A percentile compares a stretch with the other conserved stretches of the same genome.
These are phyloP conservation scores for Polychaeton citri DNA, from an alignment of 2,329 filamentous ascomycete species.

Conservation along the genomic window DNA sequence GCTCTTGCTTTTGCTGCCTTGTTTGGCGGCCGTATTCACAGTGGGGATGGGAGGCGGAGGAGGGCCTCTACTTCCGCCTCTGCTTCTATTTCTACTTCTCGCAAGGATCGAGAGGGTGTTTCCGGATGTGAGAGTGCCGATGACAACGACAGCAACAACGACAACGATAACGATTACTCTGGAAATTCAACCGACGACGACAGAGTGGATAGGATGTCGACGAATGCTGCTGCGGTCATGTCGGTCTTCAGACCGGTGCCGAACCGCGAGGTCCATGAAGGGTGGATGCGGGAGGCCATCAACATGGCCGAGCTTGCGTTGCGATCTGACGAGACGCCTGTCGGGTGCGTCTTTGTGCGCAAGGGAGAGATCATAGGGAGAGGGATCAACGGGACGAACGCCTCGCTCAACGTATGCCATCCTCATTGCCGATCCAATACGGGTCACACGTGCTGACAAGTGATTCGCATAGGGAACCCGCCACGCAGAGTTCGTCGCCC, in stretches of 20 bases:
- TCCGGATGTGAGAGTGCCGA: not conserved
- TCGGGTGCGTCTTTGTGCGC: conserved; percentile 87
- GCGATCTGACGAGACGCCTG: conserved; percentile 78
- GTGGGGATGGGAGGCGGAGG: no score
- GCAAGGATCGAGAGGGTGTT: no score
- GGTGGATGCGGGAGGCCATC: conserved; percentile 75
- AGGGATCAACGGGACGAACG: conserved; percentile 95
- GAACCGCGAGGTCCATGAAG: conserved; percentile 37
- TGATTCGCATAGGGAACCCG: conserved; percentile 55
- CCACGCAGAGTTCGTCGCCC: conserved; percentile 88
- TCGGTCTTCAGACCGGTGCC: conserved; percentile 20
- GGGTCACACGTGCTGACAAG: not conserved
- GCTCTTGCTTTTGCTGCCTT: no score
- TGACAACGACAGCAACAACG: not conserved
- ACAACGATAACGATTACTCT: not conserved
- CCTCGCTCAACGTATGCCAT: conserved; percentile 52
- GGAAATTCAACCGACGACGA: conserved; percentile 1
- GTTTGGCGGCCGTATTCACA: no score
- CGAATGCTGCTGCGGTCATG: not conserved
- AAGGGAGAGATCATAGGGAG: conserved; percentile 65
- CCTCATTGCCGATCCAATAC: not conserved
- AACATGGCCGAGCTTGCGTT: conserved; percentile 83
- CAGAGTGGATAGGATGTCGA: conserved; percentile 6
- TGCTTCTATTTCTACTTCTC: no score
- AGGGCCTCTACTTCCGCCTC: no score